Evolutionary conservation across 2,329 filamentous ascomycete species (phyloP).

Genomic region (Pseudocercospora musae): DNA sequence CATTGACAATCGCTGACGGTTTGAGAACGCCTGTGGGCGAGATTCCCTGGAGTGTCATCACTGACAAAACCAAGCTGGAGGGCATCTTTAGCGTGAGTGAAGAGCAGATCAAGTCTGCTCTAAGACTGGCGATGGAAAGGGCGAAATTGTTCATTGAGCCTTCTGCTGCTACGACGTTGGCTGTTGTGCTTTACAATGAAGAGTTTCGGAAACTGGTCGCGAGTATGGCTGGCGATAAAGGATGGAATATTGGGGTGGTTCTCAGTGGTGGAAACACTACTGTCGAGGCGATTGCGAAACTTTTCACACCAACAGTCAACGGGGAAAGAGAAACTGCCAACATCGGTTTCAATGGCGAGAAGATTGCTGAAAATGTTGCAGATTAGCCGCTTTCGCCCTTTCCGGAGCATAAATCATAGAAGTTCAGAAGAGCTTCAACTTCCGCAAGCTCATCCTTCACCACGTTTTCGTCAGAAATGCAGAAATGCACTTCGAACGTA

Average conservation of each 20-base stretch:
- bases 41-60: conserved; percentile 74
- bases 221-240: conserved; percentile 64
- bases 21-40: conserved; percentile 77
- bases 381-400: conserved; percentile 8
- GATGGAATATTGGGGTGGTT: conserved; percentile 67
- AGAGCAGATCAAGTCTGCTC: conserved; percentile 72
- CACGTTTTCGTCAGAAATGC: background rate
- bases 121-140: conserved; percentile 77
- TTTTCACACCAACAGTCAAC: conserved; percentile 43
- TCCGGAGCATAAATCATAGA: background rate
- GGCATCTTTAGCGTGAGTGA: conserved; percentile 74
- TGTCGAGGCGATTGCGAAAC: conserved; percentile 56
- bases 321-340: conserved; percentile 41
- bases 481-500: background rate
- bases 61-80: conserved; percentile 64
- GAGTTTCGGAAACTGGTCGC: conserved; percentile 72
- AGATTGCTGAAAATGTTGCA: conserved; percentile 46
- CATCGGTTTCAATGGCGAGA: conserved; percentile 41
- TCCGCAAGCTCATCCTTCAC: background rate
- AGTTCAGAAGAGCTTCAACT: background rate
- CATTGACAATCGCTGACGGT: conserved; percentile 84
- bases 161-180: conserved; percentile 77
- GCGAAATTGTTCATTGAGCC: conserved; percentile 92
- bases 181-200: conserved; percentile 79
- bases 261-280: conserved; percentile 65